phyloP scores from a whole-genome alignment of 116 monocot genomes.

The Dioscorea cayenensis region DNA sequence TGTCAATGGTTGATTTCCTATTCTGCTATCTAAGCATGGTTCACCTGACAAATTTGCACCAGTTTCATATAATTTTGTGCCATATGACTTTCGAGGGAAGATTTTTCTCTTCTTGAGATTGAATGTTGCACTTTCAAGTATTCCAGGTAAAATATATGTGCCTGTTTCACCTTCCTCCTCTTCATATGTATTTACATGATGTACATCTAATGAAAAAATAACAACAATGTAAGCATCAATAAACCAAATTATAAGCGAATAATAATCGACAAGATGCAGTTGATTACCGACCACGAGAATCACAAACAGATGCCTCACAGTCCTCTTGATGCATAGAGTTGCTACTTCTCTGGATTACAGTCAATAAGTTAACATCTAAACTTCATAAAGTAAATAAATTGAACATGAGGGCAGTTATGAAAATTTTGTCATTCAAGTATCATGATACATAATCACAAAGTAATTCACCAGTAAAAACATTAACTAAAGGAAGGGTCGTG shows the following conservation, averaged over 20 bases:
- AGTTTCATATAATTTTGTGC: slow-evolving; percentile 29
- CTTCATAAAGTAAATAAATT: no score
- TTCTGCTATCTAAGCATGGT: slow-evolving; percentile 39
- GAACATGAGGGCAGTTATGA: no score
- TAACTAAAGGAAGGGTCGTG: no score
- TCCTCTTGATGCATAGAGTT: slow-evolving; percentile 50
- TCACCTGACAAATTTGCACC: slow-evolving; percentile 46
- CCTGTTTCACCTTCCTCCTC: slow-evolving; percentile 86
- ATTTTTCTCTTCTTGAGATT: slow-evolving; percentile 57
- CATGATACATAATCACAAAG: no score
- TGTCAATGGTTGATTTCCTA: slow-evolving; percentile 25
- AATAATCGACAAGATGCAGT: not conserved
- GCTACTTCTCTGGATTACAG: slow-evolving; percentile 42
- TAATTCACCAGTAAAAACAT: no score
- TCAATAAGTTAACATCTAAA: no score
- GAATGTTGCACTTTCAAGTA: slow-evolving; percentile 52
- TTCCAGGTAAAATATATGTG: slow-evolving; percentile 39
- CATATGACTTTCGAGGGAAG: slow-evolving; percentile 40
- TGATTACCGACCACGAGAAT: slow-evolving; percentile 64
- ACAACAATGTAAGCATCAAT: not conserved
- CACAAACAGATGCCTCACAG: slow-evolving; percentile 48
- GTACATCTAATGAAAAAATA: slow-evolving; percentile 31
- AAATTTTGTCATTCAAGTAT: no score
- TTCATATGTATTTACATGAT: slow-evolving; percentile 47
- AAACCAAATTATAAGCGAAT: not conserved